A percentile compares a stretch with the other conserved stretches of the same genome.
Conservation (phyloP, 2,329 filamentous ascomycete species). For the Stemphylium vesicarium region DNA sequence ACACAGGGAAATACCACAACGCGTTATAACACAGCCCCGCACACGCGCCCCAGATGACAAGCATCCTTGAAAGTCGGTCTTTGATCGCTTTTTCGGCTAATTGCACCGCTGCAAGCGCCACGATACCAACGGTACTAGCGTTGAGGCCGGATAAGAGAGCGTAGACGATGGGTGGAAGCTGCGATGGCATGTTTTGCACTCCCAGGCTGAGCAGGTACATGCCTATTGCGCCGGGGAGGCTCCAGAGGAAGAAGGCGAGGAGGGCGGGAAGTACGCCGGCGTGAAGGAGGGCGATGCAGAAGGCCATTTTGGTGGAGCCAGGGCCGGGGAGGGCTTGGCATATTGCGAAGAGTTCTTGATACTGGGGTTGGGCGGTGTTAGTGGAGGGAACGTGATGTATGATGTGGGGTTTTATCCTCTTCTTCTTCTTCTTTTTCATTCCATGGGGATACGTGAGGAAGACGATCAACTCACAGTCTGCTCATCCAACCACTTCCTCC, state of each 20-base stretch:
- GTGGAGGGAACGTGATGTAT: not conserved
- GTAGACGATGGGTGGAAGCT: conserved; percentile 68
- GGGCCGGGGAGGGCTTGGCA: conserved; percentile 72
- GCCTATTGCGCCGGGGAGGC: conserved; percentile 71
- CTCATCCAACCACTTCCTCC: conserved; percentile 70
- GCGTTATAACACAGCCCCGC: conserved; percentile 74
- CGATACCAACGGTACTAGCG: conserved; percentile 73
- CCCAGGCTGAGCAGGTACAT: conserved; percentile 73
- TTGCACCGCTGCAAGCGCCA: conserved; percentile 72
- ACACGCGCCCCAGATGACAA: conserved; percentile 68
- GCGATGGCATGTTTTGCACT: conserved; percentile 64
- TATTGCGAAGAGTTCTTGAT: conserved; percentile 74
- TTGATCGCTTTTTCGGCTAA: conserved; percentile 72
- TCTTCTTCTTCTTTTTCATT: too few species aligned
- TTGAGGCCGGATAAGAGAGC: conserved; percentile 75
- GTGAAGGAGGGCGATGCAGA: conserved; percentile 70
- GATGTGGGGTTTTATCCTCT: too few species aligned
- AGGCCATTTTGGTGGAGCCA: conserved; percentile 73
- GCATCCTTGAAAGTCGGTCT: conserved; percentile 65
- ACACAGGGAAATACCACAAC: conserved; percentile 74
- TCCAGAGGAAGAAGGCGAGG: conserved; percentile 69
- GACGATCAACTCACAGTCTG: conserved; percentile 59
- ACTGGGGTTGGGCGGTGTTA: conserved; percentile 52
- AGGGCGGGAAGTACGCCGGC: conserved; percentile 65
- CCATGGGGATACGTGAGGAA: too few species aligned